Base-by-base conservation (phyloP, 345 rosid genomes). In the Litchi chinensis region DNA sequence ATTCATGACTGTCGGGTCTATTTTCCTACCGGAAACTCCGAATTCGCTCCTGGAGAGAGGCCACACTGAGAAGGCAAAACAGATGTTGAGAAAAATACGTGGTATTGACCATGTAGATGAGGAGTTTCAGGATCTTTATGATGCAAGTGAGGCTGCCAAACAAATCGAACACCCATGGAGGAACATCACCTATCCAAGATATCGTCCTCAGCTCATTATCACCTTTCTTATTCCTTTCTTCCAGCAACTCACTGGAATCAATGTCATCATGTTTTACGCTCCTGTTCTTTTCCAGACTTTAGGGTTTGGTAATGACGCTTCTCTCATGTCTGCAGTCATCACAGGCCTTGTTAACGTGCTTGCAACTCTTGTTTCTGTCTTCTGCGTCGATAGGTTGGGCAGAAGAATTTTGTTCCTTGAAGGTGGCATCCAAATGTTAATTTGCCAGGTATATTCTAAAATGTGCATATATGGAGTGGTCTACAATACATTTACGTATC, bases 31-130 rank as follows among this genome's bases (percentile, higher is more conserved):
- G 0, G 98, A 93, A 79, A 93, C 95, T 8, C 96, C 98, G 0
- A 92, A 93, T 77, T 93, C 96, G 9, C 85, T 93, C 74, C 83
- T 93, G 5, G 98, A 92, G 54, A 86, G 96, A 80, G 96, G 94
- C 62, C 71, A 76, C 68, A 40, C 82, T 0, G 98, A 92, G 37
- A 79, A 88, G 40, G 98, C 98, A 0, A 93, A 71, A 71, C 16
- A 48, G 37, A 88, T 92, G 96, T 79, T 93, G 73, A 74, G 75
- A 60, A 88, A 86, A 67, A 83, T 92, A 24, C 90, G 92, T 0
- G 93, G 94, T 68, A 90, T 89, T 0, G 66, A 74, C 13, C 79
- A 87, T 10, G 91, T 90, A 2, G 91, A 92, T 0, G 87, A 85
- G 13, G 95, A 93, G 76, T 93, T 89, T 64, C 90, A 82, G 12